Evolutionary conservation across 2,329 filamentous ascomycete genomes (phyloP), one percentile per base, ranked within the genome.

Genomic region (Aspergillus bombycis): DNA sequence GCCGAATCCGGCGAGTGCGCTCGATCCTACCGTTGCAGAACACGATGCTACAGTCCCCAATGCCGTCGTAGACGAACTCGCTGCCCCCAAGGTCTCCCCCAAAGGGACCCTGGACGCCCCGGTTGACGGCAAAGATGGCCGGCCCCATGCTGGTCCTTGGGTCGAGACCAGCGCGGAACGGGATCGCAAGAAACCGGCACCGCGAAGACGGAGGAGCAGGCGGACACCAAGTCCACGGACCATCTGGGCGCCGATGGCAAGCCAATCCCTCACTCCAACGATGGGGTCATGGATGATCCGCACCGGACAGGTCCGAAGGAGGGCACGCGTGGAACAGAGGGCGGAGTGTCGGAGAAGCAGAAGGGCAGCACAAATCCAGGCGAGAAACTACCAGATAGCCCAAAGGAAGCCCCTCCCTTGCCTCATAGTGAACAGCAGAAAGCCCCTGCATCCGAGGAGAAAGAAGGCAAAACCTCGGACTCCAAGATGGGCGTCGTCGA

Each of bases 281-380:
- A 96, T 75, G 93, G 94, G 46, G 93, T 97, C 63, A 97, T 97
- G 94, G 91, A 96, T 74, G 94, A 97, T 77, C 91, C 90, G 67
- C 86, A 91, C 74, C 85, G 93, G 68, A 80, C 85, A 43, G 85
- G 87, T 46, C 92, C 94, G 5, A 94, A 93, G 75, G 86, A 93
- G 75, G 94, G 94, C 54, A 96, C 92, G 2, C 92, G 91, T 4
- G 94, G 94, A 45, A 96, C 92, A 1, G 91, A 94, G 74, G 94
- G 93, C 14, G 94, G 94, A 58, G 92, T 98, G 48, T 93, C 90
- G 30, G 91, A 94, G 75, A 97, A 96, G 79, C 88, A 89, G 70
- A 95, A 93, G 81, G 89, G 88, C 56, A 86, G 87, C 65, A 89
- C 91, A 73, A 84, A 89, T 85, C 4, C 89, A 85, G 68, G 86